A percentile compares a stretch with the other conserved stretches of the same genome.
Conservation (phyloP, 371 early-diverging fungal genomes). For the Capniomyces stellatus region DNA sequence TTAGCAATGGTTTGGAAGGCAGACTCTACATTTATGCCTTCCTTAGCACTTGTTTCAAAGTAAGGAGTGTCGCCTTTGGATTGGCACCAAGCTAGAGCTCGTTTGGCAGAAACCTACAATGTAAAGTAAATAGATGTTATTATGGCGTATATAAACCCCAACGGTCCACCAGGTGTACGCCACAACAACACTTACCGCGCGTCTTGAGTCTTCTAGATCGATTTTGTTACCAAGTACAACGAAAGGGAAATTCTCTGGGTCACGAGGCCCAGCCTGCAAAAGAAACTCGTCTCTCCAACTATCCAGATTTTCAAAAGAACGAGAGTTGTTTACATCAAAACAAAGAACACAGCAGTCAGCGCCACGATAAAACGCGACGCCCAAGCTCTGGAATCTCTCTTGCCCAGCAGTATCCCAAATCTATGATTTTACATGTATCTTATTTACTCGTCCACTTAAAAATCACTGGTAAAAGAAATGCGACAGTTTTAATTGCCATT, state of each 20-base stretch:
- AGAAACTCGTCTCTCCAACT: slow-evolving; percentile 96
- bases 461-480: too few species aligned
- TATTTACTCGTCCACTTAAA: too few species aligned
- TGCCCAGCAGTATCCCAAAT: slow-evolving; percentile 92
- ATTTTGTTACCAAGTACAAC: slow-evolving; percentile 97
- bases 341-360: slow-evolving; percentile 98
- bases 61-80: slow-evolving; percentile 91
- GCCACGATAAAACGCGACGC: slow-evolving; percentile 95
- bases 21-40: slow-evolving; percentile 89
- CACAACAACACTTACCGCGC: slow-evolving; percentile 51
- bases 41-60: slow-evolving; percentile 94
- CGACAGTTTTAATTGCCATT: too few species aligned
- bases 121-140: too few species aligned
- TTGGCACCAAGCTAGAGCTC: slow-evolving; percentile 89
- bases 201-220: slow-evolving; percentile 83
- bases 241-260: slow-evolving; percentile 95
- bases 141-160: too few species aligned
- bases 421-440: too few species aligned
- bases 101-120: slow-evolving; percentile 68
- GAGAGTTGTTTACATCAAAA: slow-evolving; percentile 89
- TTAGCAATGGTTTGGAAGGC: slow-evolving; percentile 91
- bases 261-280: slow-evolving; percentile 81
- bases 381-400: slow-evolving; percentile 95
- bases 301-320: slow-evolving; percentile 88
- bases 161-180: too few species aligned